Evolutionary conservation across 2,329 filamentous ascomycete genomes (phyloP).

Genomic region (Blumeria graminis): DNA sequence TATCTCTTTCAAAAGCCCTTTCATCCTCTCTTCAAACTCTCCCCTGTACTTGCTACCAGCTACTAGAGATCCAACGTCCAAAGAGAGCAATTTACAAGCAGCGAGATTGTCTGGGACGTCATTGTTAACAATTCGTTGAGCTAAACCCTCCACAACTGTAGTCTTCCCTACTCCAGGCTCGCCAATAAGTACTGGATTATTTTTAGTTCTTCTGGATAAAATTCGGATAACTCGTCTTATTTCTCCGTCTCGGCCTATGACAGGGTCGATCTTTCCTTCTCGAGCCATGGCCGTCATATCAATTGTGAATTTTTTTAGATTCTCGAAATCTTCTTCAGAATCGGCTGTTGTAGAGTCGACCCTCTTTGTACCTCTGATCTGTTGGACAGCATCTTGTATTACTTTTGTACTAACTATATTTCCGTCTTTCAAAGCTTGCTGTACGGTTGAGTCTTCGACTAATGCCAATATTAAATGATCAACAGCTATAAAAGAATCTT

Average conservation of each 20-base stretch:
- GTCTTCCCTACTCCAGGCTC: slow-evolving; percentile 98
- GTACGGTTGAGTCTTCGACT: slow-evolving; percentile 53
- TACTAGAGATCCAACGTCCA: slow-evolving; percentile 85
- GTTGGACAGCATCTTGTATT: slow-evolving; percentile 69
- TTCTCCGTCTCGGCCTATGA: slow-evolving; percentile 91
- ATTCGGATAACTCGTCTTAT: slow-evolving; percentile 83
- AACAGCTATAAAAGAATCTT: slow-evolving; percentile 81
- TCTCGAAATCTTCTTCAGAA: slow-evolving; percentile 78
- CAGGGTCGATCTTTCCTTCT: slow-evolving; percentile 93
- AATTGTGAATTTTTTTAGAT: slow-evolving; percentile 92
- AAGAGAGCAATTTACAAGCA: slow-evolving; percentile 75
- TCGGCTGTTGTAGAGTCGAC: slow-evolving; percentile 95
- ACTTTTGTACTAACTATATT: slow-evolving; percentile 84
- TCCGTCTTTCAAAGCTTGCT: slow-evolving; percentile 52
- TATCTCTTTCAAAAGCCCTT: slow-evolving; percentile 94
- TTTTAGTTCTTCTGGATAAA: slow-evolving; percentile 81
- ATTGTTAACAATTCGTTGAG: slow-evolving; percentile 83
- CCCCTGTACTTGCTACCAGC: slow-evolving; percentile 96
- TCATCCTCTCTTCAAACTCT: slow-evolving; percentile 98
- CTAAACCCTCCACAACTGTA: slow-evolving; percentile 87
- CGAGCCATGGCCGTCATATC: slow-evolving; percentile 93
- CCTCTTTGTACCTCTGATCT: slow-evolving; percentile 75
- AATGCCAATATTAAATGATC: slow-evolving; percentile 81
- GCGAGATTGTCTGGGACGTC: slow-evolving; percentile 92
- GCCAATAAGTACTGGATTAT: slow-evolving; percentile 94